Evolutionary conservation across 192 early-diverging fungal genomes (phyloP), one percentile per base, ranked within the genome.

Genomic region (Backusella australiensis): DNA sequence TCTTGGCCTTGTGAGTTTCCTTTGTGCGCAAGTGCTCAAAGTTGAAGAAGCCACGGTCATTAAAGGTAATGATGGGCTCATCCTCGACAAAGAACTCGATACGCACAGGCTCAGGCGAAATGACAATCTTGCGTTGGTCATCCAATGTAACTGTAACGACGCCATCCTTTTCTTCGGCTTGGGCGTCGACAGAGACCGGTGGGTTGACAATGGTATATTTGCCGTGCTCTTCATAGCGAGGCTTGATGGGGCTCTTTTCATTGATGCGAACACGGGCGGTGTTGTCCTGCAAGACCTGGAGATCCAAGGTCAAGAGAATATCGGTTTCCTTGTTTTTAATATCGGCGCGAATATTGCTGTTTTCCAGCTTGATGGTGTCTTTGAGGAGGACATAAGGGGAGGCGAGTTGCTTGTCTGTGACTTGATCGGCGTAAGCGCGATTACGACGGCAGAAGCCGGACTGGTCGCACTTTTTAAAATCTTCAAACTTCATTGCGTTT

Each of bases 401-500:
- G 2, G 77, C 53, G 41, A 86, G 77, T n/a, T 75, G 46, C 2
- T 72, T 67, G 29, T 75, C 67, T 59, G 77, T 74, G 65, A 70
- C 79, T 3, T 83, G 85, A 42, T 96, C 94, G 14, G 94, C 95
- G 77, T 91, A 95, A 19, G 90, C 93, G 6, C 95, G 86, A 81
- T 99, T 96, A 49, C 98, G 93, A 12, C 84, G 78, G 81, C 96
- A 98, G 80, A 99, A 99, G 6, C 90, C 91, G 34, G 89, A 89
- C 69, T 98, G 93, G 32, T 89, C 82, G 81, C 96, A 97, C 0
- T 85, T 92, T 80, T 96, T 97, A 79, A 99, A 99, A 81, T 99
- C 97, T 74, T 93, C 91, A 19, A 78, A 80, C 75, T 94, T 94
- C 59, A 93, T 89, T 0, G 90, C 92, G 11, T 34, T 34, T 1